Base-by-base conservation (phyloP, 1,139 yeast species). In the Wickerhamiella pararugosa region DNA sequence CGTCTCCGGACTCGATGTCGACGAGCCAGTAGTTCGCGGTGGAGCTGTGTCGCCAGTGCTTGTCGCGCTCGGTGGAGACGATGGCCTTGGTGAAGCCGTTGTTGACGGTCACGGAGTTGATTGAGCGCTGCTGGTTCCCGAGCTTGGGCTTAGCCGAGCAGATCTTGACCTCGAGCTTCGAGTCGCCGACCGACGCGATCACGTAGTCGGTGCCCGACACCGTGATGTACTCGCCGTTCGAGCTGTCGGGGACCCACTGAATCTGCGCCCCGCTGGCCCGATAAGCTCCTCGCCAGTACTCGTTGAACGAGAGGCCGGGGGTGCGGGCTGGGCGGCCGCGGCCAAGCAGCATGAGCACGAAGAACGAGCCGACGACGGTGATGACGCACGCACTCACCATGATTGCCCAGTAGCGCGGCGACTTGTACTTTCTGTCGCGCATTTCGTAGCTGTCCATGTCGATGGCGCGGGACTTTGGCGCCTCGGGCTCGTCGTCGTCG, bases 1-100 rank as follows among this genome's bases (percentile, higher is more conserved):
- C 59, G 2, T 51, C 48, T 7, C 65, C 61, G 0, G 64, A 55
- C 0, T 48, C 54, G 5, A 69, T 49, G 47, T 77, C 73, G 42
- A 66, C 62, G 3, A 80, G 44, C 84, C 92, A 87, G 58, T 75
- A 84, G 31, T 65, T 52, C 0, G 81, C 79, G 41, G 64, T 65
- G 1, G 76, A 64, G 2, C 96, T 87, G 56, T 86, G 90, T 49
- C 98, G 69, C 75, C 82, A 87, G 51, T 73, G 71, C 40, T 67
- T 64, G 29, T 67, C 63, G 8, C 65, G 54, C 51, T 82, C 70
- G 0, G 83, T 69, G 37, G 59, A 59, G 40, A 77, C 57, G 11
- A 78, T 48, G 0, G 76, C 76, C 51, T 63, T 64, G 29, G 64
- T 58, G 48, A 73, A 65, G 49, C 71, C 53, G 7, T 53, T 51